Evolutionary conservation across 2,329 filamentous ascomycete species (phyloP).

Genomic region (Emergomyces pasteurianus): DNA sequence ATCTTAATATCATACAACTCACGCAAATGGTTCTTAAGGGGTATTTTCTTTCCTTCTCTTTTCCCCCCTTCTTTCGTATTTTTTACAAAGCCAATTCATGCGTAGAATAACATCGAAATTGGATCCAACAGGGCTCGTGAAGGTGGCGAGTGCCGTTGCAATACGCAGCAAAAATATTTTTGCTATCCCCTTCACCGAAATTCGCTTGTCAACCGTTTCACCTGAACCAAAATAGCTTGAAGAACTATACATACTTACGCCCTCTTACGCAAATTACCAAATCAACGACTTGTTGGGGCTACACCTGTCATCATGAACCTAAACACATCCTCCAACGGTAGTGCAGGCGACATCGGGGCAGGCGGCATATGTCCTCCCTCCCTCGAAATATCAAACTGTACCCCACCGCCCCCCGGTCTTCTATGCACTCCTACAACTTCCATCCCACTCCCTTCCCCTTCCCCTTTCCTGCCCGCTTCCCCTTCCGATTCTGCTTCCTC

Average conservation of each 20-base stretch:
- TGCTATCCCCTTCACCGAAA: not conserved
- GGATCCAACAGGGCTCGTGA: not conserved
- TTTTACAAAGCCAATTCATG: not conserved
- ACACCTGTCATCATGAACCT: conserved; percentile 40
- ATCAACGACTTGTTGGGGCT: conserved; percentile 17
- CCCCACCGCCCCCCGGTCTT: conserved; percentile 19
- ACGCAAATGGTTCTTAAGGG: not conserved
- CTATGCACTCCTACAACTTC: conserved; percentile 28
- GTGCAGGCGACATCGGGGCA: conserved; percentile 16
- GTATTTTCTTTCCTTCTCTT: not conserved
- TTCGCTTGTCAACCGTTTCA: not conserved
- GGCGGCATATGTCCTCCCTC: conserved; percentile 15
- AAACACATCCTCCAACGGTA: conserved; percentile 37
- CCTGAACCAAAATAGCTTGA: not conserved
- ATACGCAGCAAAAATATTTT: not conserved
- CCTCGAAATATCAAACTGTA: conserved; percentile 25
- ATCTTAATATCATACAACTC: not conserved
- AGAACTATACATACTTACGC: not conserved
- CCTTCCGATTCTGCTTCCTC: conserved; percentile 40
- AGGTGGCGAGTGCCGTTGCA: not conserved
- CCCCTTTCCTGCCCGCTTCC: conserved; percentile 39
- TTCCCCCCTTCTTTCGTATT: too few relatives aligned
- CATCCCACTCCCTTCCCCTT: conserved; percentile 31
- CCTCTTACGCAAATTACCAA: not conserved
- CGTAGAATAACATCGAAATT: not conserved